phyloP scores from a whole-genome alignment of 768 basidiomycete species.

The Hortiboletus flavorubellus region DNA sequence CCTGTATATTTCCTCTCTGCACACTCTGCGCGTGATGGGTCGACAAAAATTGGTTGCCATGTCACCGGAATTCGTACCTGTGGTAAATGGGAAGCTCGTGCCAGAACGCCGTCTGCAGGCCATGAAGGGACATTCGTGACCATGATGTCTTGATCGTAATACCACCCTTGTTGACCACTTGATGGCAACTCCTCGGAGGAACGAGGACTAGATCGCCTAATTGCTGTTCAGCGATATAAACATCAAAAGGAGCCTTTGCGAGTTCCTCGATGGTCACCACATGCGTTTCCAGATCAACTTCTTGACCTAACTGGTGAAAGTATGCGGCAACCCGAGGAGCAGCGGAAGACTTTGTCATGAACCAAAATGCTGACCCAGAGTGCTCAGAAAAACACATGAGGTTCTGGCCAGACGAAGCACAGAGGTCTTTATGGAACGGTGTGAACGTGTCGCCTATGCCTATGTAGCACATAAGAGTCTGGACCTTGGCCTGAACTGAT shows the following conservation, averaged over 20 bases:
- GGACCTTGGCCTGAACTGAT: slow-evolving; percentile 50
- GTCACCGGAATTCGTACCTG: slow-evolving; percentile 44
- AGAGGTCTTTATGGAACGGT: slow-evolving; percentile 81
- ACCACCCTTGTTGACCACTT: slow-evolving; percentile 78
- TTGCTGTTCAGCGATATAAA: slow-evolving; percentile 71
- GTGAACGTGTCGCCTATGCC: slow-evolving; percentile 83
- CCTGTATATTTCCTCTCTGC: slow-evolving; percentile 73
- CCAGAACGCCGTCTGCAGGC: slow-evolving; percentile 56
- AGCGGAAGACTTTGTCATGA: slow-evolving; percentile 69
- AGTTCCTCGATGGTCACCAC: slow-evolving; percentile 62
- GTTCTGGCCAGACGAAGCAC: slow-evolving; percentile 82
- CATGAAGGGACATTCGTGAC: slow-evolving; percentile 77
- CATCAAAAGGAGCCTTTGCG: slow-evolving; percentile 57
- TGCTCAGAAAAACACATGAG: slow-evolving; percentile 81
- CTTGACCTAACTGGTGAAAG: slow-evolving; percentile 45
- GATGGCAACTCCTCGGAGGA: slow-evolving; percentile 78
- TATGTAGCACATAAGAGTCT: slow-evolving; percentile 84
- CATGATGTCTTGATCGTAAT: slow-evolving; percentile 82
- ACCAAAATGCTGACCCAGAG: slow-evolving; percentile 77
- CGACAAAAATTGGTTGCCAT: not conserved
- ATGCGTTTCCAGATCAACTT: slow-evolving; percentile 71
- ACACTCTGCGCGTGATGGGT: slow-evolving; percentile 50
- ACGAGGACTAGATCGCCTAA: slow-evolving; percentile 79
- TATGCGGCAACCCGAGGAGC: slow-evolving; percentile 54
- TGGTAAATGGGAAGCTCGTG: slow-evolving; percentile 79